These are phyloP conservation scores for Paraleonurus japonicus DNA, from an alignment of 257 asterid genomes.

Conservation along the genomic window DNA sequence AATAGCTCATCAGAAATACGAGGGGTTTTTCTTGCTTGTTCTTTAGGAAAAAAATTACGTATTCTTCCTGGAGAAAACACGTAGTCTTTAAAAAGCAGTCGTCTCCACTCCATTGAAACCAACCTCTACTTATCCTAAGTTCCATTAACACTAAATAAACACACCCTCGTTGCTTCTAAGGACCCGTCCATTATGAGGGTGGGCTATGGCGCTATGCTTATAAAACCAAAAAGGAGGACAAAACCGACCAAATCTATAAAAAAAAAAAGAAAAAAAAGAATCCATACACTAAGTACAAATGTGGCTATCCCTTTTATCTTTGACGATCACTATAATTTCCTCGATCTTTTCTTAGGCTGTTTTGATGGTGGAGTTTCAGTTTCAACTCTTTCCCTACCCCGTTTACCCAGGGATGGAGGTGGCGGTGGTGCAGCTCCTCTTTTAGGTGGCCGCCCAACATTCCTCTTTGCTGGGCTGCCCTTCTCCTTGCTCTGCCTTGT, in stretches of 20 bases:
- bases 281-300: conserved; percentile 41
- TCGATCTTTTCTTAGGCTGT: conserved; percentile 63
- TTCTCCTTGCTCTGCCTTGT: conserved; percentile 45
- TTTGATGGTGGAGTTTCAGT: conserved; percentile 39
- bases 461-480: conserved; percentile 51
- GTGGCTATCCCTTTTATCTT: conserved; percentile 17
- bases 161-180: neutral
- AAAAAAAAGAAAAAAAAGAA: conserved; percentile 13
- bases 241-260: conserved; percentile 28
- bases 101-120: neutral
- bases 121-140: conserved; percentile 7
- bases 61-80: too few relatives aligned
- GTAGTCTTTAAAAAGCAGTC: too few relatives aligned
- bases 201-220: neutral
- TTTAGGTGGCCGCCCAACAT: conserved; percentile 61
- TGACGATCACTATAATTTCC: conserved; percentile 43
- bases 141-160: conserved; percentile 11
- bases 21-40: too few relatives aligned
- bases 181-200: neutral
- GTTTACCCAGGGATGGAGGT: conserved; percentile 35
- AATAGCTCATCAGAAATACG: too few relatives aligned
- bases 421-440: conserved; percentile 47
- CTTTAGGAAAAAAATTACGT: too few relatives aligned
- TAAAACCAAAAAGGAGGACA: neutral
- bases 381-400: conserved; percentile 47